phyloP scores from a whole-genome alignment of 495 filamentous ascomycete genomes.

The Jackrogersella multiformis region DNA sequence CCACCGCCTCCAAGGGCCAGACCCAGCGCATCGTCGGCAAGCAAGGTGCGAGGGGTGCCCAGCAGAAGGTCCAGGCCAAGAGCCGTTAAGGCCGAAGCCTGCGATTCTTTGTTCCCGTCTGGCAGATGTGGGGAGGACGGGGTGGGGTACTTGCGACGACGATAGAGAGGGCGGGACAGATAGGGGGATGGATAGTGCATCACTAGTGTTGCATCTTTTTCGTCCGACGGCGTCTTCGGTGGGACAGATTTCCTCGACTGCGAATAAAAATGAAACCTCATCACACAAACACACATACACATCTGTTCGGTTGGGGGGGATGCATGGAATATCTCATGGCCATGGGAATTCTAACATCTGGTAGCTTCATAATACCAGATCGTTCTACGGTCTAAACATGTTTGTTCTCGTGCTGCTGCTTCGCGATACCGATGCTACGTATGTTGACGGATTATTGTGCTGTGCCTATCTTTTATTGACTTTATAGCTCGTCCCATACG shows the following conservation, averaged over 20 bases:
- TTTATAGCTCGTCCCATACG: not conserved
- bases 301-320: conserved; percentile 40
- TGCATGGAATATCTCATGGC: conserved; percentile 45
- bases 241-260: conserved; percentile 45
- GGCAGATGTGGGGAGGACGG: conserved; percentile 7
- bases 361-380: conserved; percentile 47
- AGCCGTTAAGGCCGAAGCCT: conserved; percentile 71
- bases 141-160: too few relatives aligned
- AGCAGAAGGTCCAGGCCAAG: conserved; percentile 84
- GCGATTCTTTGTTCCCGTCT: conserved; percentile 8
- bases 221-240: conserved; percentile 49
- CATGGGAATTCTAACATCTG: conserved; percentile 40
- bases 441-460: not conserved
- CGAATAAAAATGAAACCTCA: conserved; percentile 19
- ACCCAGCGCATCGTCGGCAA: conserved; percentile 85
- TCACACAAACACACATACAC: conserved; percentile 13
- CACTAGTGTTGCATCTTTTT: conserved; percentile 27
- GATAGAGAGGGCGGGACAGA: conserved; percentile 18
- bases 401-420: not conserved
- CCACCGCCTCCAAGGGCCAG: conserved; percentile 80
- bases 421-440: too few relatives aligned
- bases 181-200: conserved; percentile 9
- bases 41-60: conserved; percentile 94
- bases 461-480: not conserved
- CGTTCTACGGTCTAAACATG: conserved; percentile 35